phyloP scores from a whole-genome alignment of 495 filamentous ascomycete genomes.

The Tuber calosporum region DNA sequence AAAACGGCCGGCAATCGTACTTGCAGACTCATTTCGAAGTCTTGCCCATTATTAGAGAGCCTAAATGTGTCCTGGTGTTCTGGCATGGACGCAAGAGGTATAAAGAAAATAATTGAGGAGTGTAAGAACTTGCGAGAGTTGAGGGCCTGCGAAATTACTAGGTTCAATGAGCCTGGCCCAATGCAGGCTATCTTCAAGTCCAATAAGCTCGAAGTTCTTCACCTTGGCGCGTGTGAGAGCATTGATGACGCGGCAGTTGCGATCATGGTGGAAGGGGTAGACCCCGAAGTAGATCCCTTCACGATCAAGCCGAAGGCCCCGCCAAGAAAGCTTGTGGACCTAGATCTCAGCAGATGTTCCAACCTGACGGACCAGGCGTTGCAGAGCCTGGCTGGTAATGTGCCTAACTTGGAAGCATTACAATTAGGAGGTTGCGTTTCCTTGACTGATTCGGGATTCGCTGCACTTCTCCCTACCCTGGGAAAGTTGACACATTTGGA shows the following conservation, averaged over 20 bases:
- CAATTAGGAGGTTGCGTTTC: constrained; percentile 65
- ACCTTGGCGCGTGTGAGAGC: constrained; percentile 68
- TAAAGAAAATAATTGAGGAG: constrained; percentile 61
- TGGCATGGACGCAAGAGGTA: constrained; percentile 72
- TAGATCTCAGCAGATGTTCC: constrained; percentile 75
- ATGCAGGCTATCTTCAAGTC: constrained; percentile 64
- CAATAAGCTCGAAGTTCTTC: constrained; percentile 72
- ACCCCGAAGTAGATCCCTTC: constrained; percentile 70
- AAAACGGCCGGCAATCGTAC: constrained; percentile 71
- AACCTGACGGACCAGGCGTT: constrained; percentile 65
- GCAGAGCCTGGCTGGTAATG: constrained; percentile 58
- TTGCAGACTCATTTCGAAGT: constrained; percentile 77
- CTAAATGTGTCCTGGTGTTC: constrained; percentile 91
- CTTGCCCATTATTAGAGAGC: constrained; percentile 70
- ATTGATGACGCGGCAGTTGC: constrained; percentile 65
- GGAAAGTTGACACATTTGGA: constrained; percentile 79
- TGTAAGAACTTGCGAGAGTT: constrained; percentile 72
- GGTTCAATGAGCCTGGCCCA: constrained; percentile 65
- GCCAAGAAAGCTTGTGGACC: constrained; percentile 69
- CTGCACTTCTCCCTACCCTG: constrained; percentile 63
- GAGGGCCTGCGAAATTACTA: constrained; percentile 70
- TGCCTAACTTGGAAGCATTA: constrained; percentile 73
- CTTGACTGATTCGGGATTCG: constrained; percentile 67
- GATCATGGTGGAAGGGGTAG: constrained; percentile 62
- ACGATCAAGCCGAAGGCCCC: constrained; percentile 69